These are phyloP conservation scores for Linnemannia exigua DNA, from an alignment of 192 early-diverging fungal species.

Conservation along the genomic window DNA sequence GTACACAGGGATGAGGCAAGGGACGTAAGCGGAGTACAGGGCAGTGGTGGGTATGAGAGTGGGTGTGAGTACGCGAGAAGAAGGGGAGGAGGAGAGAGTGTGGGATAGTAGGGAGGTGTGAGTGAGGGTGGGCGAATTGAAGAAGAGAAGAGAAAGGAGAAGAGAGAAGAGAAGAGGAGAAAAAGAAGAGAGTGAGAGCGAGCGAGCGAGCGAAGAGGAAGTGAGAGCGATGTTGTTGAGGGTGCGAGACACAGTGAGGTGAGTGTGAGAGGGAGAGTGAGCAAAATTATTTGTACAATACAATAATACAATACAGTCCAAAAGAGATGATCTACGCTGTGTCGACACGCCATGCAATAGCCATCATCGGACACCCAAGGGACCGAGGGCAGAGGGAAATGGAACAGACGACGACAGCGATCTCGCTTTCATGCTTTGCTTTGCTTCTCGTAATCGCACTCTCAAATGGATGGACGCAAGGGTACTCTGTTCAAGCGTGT, in stretches of 20 bases:
- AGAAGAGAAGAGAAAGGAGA: conserved; percentile 1
- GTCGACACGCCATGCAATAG: not conserved
- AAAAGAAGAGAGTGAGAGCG: conserved; percentile 18
- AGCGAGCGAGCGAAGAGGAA: not conserved
- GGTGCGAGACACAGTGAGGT: not conserved
- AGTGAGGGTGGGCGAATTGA: not conserved
- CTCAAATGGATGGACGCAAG: too few species aligned
- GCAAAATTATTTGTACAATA: not conserved
- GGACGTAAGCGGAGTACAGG: not conserved
- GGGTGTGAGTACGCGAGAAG: not conserved
- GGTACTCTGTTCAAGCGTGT: too few species aligned
- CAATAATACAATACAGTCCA: not conserved
- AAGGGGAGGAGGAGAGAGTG: not conserved
- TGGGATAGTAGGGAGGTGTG: not conserved
- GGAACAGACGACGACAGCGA: not conserved
- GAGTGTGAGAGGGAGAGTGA: not conserved
- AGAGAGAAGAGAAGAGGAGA: conserved; percentile 1
- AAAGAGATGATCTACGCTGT: not conserved
- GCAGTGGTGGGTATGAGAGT: not conserved
- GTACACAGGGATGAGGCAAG: not conserved
- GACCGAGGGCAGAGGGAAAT: too few species aligned
- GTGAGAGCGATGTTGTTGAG: not conserved
- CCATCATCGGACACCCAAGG: not conserved
- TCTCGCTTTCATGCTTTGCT: too few species aligned
- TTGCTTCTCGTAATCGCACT: too few species aligned